A percentile compares a stretch with the other conserved stretches of the same genome.
phyloP scores from a whole-genome alignment of 805 yeast species.

The baker's yeast (Saccharomyces cerevisiae) region DNA sequence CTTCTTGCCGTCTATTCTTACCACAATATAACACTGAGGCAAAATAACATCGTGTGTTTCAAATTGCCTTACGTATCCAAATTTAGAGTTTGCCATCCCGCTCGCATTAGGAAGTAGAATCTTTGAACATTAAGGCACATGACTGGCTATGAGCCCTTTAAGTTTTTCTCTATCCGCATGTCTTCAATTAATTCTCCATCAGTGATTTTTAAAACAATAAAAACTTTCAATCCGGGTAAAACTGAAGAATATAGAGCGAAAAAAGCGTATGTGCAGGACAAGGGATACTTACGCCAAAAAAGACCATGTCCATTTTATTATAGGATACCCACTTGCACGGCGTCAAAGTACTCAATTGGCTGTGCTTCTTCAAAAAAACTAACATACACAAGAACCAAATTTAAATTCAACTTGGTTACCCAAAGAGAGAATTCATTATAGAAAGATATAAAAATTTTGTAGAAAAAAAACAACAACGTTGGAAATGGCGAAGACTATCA shows the following conservation, averaged over 20 bases:
- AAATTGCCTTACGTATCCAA: conserved; percentile 76
- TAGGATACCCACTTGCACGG: background rate
- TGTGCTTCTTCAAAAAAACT: background rate
- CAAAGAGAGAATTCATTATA: background rate
- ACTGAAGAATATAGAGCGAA: background rate
- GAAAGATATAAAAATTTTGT: background rate
- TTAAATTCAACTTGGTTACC: background rate
- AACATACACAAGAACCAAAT: background rate
- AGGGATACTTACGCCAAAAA: background rate
- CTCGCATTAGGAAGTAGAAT: background rate
- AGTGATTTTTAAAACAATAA: background rate
- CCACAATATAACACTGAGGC: conserved; percentile 73
- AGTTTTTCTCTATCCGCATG: background rate
- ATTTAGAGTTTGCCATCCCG: conserved; percentile 74
- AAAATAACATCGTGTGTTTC: conserved; percentile 67
- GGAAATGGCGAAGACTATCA: conserved; percentile 15
- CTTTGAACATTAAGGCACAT: background rate
- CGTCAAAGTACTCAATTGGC: background rate
- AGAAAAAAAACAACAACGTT: background rate
- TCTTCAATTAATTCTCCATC: background rate
- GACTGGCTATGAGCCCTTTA: background rate
- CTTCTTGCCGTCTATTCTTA: conserved; percentile 89
- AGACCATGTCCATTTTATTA: background rate
- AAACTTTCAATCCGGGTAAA: background rate
- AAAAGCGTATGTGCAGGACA: background rate